Evolutionary conservation across 257 asterid species (phyloP).

Genomic region (Orobanche coerulescens): DNA sequence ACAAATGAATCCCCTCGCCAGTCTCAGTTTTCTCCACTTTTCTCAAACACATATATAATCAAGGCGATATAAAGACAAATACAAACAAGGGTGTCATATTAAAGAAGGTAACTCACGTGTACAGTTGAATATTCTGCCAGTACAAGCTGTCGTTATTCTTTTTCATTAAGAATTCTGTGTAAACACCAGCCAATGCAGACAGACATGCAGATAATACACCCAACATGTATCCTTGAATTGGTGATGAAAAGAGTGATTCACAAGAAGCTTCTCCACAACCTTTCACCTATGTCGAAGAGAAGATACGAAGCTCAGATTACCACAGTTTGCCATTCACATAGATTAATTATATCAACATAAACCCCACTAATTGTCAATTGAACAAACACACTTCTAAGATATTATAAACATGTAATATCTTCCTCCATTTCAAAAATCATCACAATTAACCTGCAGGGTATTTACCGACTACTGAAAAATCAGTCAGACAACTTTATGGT

Average conservation of each 20-base stretch:
- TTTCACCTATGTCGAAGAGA: constrained; percentile 52
- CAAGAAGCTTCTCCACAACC: constrained; percentile 95
- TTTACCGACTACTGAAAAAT: not conserved
- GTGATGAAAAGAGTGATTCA: constrained; percentile 80
- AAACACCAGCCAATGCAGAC: constrained; percentile 94
- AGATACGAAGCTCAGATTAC: constrained; percentile 6
- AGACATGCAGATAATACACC: constrained; percentile 89
- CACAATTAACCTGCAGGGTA: not conserved
- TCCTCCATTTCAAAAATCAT: not conserved
- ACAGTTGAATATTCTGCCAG: constrained; percentile 92
- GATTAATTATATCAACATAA: constrained; percentile 8
- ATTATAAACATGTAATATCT: constrained; percentile 1
- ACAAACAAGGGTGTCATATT: not conserved
- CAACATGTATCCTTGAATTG: constrained; percentile 82
- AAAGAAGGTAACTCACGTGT: constrained; percentile 52
- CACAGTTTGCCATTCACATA: constrained; percentile 2
- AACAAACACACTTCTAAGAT: constrained; percentile 11
- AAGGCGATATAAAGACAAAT: not conserved
- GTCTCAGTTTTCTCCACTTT: not conserved
- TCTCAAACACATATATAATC: not conserved
- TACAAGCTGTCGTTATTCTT: constrained; percentile 93
- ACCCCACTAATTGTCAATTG: constrained; percentile 2
- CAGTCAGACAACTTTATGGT: not conserved
- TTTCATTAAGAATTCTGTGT: constrained; percentile 98
- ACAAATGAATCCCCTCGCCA: not conserved